phyloP scores from a whole-genome alignment of 2,329 filamentous ascomycete genomes.

The Iodosphaeria phyllophila region DNA sequence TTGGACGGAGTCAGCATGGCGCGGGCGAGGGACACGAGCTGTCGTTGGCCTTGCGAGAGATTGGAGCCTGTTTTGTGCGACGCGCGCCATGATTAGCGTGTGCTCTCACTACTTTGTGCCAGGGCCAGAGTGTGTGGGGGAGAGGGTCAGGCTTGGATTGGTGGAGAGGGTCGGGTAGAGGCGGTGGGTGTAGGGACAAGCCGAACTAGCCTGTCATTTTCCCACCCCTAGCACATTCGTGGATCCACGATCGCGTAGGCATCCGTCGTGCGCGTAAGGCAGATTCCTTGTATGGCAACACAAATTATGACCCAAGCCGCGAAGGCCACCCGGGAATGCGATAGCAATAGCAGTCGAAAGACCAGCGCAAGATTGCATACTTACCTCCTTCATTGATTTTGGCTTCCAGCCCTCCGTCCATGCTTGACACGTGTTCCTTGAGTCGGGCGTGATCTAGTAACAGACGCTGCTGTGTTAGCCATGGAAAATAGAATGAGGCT shows the following conservation, averaged over 20 bases:
- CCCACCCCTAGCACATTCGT: too few species aligned
- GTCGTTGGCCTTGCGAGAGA: conserved; percentile 83
- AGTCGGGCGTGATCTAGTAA: conserved; percentile 70
- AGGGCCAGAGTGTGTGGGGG: too few species aligned
- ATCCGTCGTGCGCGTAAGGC: too few species aligned
- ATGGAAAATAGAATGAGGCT: conserved; percentile 7
- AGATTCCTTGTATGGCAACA: too few species aligned
- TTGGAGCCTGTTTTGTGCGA: conserved; percentile 87
- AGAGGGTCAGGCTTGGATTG: too few species aligned
- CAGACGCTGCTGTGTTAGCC: conserved; percentile 19
- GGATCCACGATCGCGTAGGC: too few species aligned
- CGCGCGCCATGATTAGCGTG: too few species aligned
- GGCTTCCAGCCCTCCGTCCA: conserved; percentile 82
- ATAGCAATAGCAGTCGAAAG: conserved; percentile 13
- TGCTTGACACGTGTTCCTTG: conserved; percentile 70
- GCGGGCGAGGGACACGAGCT: conserved; percentile 82
- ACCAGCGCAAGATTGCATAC: conserved; percentile 21
- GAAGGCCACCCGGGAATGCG: conserved; percentile 9
- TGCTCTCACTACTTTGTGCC: too few species aligned
- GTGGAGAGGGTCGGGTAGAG: too few species aligned
- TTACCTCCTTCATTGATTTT: conserved; percentile 84
- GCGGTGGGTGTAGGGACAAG: too few species aligned
- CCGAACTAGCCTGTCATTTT: too few species aligned
- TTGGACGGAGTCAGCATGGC: conserved; percentile 91
- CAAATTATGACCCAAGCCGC: too few species aligned